phyloP scores from a whole-genome alignment of 2,329 filamentous ascomycete genomes.

The Aureobasidium namibiae region DNA sequence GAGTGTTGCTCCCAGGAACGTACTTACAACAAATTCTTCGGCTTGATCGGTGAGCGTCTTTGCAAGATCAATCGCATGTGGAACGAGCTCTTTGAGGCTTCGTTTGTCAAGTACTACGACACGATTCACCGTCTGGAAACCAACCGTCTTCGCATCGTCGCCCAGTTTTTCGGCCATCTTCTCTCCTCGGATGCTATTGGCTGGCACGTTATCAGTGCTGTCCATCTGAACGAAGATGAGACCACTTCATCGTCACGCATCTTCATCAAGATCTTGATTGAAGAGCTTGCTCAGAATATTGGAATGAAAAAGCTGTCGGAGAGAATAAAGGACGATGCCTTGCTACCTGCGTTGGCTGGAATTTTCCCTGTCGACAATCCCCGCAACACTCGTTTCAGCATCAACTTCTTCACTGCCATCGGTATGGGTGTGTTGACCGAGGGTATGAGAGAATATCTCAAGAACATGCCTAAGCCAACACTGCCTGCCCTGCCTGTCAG shows the following conservation, averaged over 20 bases:
- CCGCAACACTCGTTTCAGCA: constrained; percentile 87
- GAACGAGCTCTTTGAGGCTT: constrained; percentile 84
- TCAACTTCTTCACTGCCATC: constrained; percentile 99
- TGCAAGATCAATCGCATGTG: constrained; percentile 93
- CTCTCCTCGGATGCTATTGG: constrained; percentile 80
- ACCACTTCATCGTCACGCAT: constrained; percentile 95
- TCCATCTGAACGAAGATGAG: constrained; percentile 92
- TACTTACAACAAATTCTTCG: constrained; percentile 96
- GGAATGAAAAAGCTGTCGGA: constrained; percentile 73
- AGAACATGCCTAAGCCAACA: constrained; percentile 80
- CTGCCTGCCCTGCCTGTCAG: constrained; percentile 54
- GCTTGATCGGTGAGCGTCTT: constrained; percentile 87
- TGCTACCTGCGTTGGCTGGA: constrained; percentile 71
- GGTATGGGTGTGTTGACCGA: constrained; percentile 93
- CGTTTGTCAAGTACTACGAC: constrained; percentile 89
- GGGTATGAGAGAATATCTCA: constrained; percentile 83
- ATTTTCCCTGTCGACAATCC: constrained; percentile 86
- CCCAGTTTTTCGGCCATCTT: constrained; percentile 87
- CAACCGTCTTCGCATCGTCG: constrained; percentile 89
- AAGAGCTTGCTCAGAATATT: constrained; percentile 79
- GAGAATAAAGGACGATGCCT: constrained; percentile 66
- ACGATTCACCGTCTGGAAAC: constrained; percentile 97
- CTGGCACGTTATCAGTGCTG: constrained; percentile 78
- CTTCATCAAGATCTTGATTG: constrained; percentile 96
- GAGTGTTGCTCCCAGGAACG: constrained; percentile 95